Evolutionary conservation across 768 basidiomycete species (phyloP).

Genomic region (Leccinum subtestaceum): DNA sequence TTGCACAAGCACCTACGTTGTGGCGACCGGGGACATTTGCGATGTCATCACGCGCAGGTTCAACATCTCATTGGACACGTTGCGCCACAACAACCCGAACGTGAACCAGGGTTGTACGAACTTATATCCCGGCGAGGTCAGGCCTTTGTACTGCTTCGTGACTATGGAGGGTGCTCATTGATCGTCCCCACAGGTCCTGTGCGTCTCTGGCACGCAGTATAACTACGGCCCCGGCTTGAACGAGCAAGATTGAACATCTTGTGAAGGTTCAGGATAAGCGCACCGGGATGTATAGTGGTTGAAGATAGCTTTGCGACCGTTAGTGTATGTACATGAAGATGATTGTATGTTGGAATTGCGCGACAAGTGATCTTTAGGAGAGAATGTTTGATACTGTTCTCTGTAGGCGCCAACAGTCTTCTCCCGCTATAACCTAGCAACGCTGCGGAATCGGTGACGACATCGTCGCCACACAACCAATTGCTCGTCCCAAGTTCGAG

Average conservation of each 20-base stretch:
- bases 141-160: background rate
- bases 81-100: background rate
- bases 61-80: background rate
- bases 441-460: background rate
- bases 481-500: background rate
- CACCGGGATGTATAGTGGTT: background rate
- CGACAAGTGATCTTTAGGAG: background rate
- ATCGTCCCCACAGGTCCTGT: background rate
- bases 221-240: background rate
- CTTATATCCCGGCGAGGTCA: background rate
- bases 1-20: conserved; percentile 34
- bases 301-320: no score
- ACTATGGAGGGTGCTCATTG: background rate
- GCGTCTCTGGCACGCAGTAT: background rate
- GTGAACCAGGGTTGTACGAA: background rate
- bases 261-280: background rate
- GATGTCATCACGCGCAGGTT: background rate
- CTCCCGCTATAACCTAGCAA: background rate
- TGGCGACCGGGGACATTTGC: background rate
- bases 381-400: background rate
- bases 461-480: background rate
- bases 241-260: background rate
- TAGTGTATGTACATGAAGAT: background rate
- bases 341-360: background rate
- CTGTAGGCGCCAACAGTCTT: background rate